Evolutionary conservation across 345 rosid genomes (phyloP).

Genomic region (Streptanthus diversifolius): DNA sequence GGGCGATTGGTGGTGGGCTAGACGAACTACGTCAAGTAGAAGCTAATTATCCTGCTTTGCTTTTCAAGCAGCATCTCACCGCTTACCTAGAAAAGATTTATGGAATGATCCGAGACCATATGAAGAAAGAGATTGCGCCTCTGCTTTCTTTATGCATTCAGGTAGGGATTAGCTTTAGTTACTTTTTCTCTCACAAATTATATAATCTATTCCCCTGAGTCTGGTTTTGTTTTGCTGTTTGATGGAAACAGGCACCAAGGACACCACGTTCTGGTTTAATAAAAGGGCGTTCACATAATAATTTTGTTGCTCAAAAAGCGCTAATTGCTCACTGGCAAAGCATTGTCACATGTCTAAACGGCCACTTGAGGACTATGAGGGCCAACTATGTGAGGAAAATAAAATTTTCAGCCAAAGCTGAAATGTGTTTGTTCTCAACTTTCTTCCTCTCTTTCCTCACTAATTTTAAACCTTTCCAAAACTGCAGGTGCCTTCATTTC

Average conservation of each 20-base stretch:
- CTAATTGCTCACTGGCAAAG: constrained; percentile 91
- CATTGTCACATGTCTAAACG: constrained; percentile 72
- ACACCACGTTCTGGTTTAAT: constrained; percentile 75
- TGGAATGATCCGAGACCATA: constrained; percentile 91
- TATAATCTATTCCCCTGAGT: constrained; percentile 10
- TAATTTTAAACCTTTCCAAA: constrained; percentile 16
- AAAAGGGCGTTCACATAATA: constrained; percentile 87
- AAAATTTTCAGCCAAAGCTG: background rate
- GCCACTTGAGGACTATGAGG: constrained; percentile 73
- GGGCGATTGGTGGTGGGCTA: constrained; percentile 50
- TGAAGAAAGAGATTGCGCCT: constrained; percentile 93
- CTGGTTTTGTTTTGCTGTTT: constrained; percentile 14
- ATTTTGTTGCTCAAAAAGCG: constrained; percentile 80
- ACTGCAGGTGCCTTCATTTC: constrained; percentile 77
- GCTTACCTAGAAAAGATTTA: constrained; percentile 99
- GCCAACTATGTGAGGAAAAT: constrained; percentile 68
- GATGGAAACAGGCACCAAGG: constrained; percentile 73
- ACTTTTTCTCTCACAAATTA: constrained; percentile 6
- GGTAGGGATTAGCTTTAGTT: constrained; percentile 38
- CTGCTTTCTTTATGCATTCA: constrained; percentile 87
- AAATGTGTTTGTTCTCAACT: constrained; percentile 4
- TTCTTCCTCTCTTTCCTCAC: constrained; percentile 16
- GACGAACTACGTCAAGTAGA: constrained; percentile 83
- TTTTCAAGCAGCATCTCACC: constrained; percentile 96
- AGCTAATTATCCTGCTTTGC: constrained; percentile 92